Base-by-base conservation (phyloP, 2,329 filamentous ascomycete species). In the Arachnopeziza araneosa region DNA sequence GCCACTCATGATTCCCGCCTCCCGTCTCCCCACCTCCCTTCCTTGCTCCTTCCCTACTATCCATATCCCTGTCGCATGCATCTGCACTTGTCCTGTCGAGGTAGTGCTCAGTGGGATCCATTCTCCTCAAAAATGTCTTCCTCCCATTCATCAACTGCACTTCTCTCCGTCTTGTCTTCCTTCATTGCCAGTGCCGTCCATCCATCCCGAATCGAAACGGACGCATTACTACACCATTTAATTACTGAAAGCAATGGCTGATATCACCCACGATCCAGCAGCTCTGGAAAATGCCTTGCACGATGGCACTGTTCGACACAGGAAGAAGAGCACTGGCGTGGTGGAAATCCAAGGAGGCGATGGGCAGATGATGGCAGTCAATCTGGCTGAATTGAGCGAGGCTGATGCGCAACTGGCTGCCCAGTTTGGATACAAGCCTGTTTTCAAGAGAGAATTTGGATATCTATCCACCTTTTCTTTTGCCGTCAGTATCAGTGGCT, bases 391-490 rank as follows among this genome's bases (percentile, higher is more conserved):
- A 48, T 52, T 68, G 53, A 67, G 62, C 50, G 62, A 66, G 55
- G 70, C 66, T 21, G 70, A 72, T 67, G 70, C 68, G n/a, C 66
- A 67, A 55, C 62, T 73, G 19, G 68, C 70, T n/a, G 64, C 66
- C 21, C 60, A 71, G 44, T 71, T 71, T 60, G 69, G 70, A 32
- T 71, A 72, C 56, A 69, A 68, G 26, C 66, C 80, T 71, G 82
- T 84, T 57, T 83, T 84, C 73, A 82, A 82, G 71, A 78, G 83
- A 64, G 81, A 85, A 66, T 85, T 85, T 64, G 78, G 78, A 59
- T 83, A 82, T 58, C 73, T 81, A 17, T 83, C 82, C 63, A 82
- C 80, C 63, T 83, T 86, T 71, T 84, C 81, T 57, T 86, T 85
- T 67, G 83, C 83, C 55, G 79, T 85, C 67, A 79, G 77, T 66